A percentile compares a stretch with the other conserved stretches of the same genome.
Evolutionary conservation across 306 rosid genomes (phyloP).

Genomic region (Castanea crenata): DNA sequence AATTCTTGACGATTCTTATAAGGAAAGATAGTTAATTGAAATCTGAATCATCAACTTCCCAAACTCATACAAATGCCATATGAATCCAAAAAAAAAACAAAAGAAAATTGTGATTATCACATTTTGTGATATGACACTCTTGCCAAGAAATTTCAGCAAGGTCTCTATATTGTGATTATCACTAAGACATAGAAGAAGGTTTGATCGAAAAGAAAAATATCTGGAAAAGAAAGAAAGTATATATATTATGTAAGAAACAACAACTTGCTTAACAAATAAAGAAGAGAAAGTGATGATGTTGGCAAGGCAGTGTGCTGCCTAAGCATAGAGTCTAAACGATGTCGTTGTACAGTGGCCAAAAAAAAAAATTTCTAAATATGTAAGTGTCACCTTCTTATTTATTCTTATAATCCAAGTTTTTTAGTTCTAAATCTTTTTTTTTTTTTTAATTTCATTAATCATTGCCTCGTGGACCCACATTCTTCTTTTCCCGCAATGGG

Average conservation of each 20-base stretch:
- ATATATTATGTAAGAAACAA: not conserved
- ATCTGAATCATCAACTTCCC: not conserved
- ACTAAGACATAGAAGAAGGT: not conserved
- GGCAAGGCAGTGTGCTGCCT: not conserved
- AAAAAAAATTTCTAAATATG: not conserved
- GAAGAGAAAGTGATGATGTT: not conserved
- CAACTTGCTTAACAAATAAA: not conserved
- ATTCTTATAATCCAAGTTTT: not conserved
- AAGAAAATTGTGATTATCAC: too few species aligned
- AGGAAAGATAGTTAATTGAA: slow-evolving; percentile 11
- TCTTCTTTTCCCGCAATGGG: slow-evolving; percentile 14
- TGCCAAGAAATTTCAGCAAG: not conserved
- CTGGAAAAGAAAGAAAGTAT: not conserved
- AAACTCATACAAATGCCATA: not conserved
- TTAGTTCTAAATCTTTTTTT: not conserved
- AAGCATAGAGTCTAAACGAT: not conserved
- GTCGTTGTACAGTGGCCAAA: not conserved
- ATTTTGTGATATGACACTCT: not conserved
- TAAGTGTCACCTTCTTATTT: not conserved
- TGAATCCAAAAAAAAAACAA: too few species aligned
- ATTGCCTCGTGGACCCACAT: slow-evolving; percentile 23
- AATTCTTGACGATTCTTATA: not conserved
- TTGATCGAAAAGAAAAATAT: not conserved
- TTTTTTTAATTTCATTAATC: slow-evolving; percentile 1
- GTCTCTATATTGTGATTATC: not conserved